phyloP scores from a whole-genome alignment of 495 filamentous ascomycete species.

The Usnea hakonensis region DNA sequence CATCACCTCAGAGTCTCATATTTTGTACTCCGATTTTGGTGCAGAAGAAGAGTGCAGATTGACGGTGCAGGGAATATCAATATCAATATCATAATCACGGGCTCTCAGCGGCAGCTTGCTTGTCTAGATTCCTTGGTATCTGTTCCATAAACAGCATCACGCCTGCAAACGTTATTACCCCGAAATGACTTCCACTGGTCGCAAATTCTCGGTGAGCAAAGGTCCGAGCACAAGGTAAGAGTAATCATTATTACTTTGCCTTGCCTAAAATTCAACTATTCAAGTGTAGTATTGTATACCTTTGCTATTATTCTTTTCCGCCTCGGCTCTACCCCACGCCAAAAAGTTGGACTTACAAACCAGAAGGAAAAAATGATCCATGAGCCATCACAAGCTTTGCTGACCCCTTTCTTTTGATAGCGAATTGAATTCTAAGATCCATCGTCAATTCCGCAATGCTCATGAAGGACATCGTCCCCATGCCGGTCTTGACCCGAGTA shows the following conservation, averaged over 20 bases:
- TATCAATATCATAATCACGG: neutral
- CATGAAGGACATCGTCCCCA: slow-evolving; percentile 86
- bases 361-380: too few relatives aligned
- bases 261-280: too few relatives aligned
- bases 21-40: too few relatives aligned
- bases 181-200: slow-evolving; percentile 46
- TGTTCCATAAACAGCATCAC: neutral
- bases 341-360: too few relatives aligned
- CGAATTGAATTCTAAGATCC: slow-evolving; percentile 71
- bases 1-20: too few relatives aligned
- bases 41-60: too few relatives aligned
- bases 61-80: too few relatives aligned
- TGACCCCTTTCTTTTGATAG: slow-evolving; percentile 4
- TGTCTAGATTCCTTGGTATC: neutral
- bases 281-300: too few relatives aligned
- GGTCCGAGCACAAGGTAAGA: slow-evolving; percentile 17
- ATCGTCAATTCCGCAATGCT: slow-evolving; percentile 74
- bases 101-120: neutral
- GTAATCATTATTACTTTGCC: neutral
- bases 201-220: slow-evolving; percentile 27
- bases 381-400: neutral
- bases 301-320: too few relatives aligned
- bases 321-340: too few relatives aligned
- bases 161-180: neutral
- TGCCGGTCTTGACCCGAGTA: slow-evolving; percentile 77